Conservation (phyloP, 371 early-diverging fungal species). For the Conidiobolus incongruus region DNA sequence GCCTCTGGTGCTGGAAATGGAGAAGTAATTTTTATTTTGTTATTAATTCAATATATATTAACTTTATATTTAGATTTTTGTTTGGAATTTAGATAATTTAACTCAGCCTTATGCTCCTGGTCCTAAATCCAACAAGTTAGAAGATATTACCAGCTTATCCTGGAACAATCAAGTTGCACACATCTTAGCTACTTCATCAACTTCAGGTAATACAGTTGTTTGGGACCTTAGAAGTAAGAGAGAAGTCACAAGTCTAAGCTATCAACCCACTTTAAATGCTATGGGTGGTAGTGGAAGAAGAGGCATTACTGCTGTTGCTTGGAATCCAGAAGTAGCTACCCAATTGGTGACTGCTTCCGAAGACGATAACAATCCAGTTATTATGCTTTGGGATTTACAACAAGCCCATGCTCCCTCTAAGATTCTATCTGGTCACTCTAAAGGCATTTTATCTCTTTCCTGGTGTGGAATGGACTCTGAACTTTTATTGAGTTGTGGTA, state of each 20-base stretch:
- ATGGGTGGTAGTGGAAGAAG: constrained; percentile 10
- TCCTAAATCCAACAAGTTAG: constrained; percentile 51
- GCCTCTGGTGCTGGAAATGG: constrained; percentile 80
- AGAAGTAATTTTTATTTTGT: constrained; percentile 29
- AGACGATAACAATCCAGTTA: constrained; percentile 68
- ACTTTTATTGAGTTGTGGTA: constrained; percentile 66
- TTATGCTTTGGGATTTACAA: constrained; percentile 83
- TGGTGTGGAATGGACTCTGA: constrained; percentile 89
- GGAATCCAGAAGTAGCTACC: constrained; percentile 89
- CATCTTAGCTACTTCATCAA: constrained; percentile 78
- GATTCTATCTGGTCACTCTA: constrained; percentile 49
- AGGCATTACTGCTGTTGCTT: constrained; percentile 69
- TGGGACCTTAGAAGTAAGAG: constrained; percentile 83
- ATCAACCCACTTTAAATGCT: constrained; percentile 25
- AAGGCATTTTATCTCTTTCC: constrained; percentile 66
- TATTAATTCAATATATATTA: background rate
- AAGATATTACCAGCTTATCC: constrained; percentile 64
- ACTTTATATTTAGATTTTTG: constrained; percentile 32
- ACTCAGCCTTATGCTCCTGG: constrained; percentile 77
- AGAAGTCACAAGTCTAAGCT: constrained; percentile 61
- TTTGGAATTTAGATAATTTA: constrained; percentile 83
- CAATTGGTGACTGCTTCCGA: constrained; percentile 79
- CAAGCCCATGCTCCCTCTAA: constrained; percentile 65
- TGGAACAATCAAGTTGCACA: constrained; percentile 91
- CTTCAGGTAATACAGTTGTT: constrained; percentile 78